A percentile compares a stretch with the other conserved stretches of the same genome.
Conservation (phyloP, 176 grass and related monocot species). For the sorghum (Sorghum bicolor) region DNA sequence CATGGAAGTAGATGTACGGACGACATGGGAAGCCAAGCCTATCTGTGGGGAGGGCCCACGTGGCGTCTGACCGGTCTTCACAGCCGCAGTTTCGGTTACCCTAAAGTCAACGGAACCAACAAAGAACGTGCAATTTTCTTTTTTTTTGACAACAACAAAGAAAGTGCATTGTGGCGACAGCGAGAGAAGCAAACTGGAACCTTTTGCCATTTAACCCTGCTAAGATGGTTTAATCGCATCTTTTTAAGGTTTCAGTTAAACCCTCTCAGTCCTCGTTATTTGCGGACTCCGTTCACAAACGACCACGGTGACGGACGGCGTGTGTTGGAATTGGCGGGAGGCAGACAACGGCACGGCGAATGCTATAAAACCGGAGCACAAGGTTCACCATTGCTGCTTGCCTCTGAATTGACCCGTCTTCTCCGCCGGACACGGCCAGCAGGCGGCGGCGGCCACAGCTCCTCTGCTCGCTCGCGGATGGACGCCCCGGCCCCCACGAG, state of each 20-base stretch:
- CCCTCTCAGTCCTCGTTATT: not conserved
- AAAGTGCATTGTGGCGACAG: not conserved
- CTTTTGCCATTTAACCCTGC: not conserved
- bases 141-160: no score
- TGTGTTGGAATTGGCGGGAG: slow-evolving; percentile 8
- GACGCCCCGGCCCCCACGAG: slow-evolving; percentile 15
- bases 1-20: not conserved
- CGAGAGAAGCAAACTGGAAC: not conserved
- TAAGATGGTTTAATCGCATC: not conserved
- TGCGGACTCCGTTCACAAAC: not conserved
- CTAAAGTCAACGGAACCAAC: not conserved
- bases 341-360: not conserved
- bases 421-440: not conserved
- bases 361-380: not conserved
- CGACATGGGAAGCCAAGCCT: not conserved
- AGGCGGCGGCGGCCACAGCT: not conserved
- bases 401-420: not conserved
- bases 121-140: not conserved
- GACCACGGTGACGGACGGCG: slow-evolving; percentile 7
- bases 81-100: not conserved
- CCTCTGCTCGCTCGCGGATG: not conserved
- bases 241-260: not conserved
- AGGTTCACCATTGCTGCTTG: not conserved
- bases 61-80: not conserved
- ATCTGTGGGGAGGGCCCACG: not conserved